Evolutionary conservation across 2,329 filamentous ascomycete species (phyloP).

Genomic region (Penicillium decumbens): DNA sequence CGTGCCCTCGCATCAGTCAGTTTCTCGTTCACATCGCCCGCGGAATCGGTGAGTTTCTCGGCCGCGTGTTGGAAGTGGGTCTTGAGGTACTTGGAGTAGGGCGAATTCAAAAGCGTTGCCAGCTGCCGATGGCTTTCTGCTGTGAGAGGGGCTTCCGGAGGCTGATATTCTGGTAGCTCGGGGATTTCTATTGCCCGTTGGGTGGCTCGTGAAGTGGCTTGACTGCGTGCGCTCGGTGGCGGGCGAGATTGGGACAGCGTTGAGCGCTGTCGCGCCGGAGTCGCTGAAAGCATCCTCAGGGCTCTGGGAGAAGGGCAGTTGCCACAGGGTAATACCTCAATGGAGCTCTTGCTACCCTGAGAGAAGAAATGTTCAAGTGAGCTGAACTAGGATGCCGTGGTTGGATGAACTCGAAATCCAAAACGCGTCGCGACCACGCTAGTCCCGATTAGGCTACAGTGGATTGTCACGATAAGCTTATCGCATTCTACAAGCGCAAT

Average conservation of each 20-base stretch:
- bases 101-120: conserved; percentile 40
- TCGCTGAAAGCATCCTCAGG: conserved; percentile 9
- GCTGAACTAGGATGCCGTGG: not conserved
- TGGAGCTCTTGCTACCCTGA: not conserved
- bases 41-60: conserved; percentile 46
- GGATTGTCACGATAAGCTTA: conserved; percentile 13
- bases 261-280: conserved; percentile 14
- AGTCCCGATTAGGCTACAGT: conserved; percentile 29
- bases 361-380: not conserved
- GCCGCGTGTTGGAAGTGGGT: conserved; percentile 47
- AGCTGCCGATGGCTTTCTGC: conserved; percentile 45
- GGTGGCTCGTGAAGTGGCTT: not conserved
- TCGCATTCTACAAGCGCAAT: conserved; percentile 1
- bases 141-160: conserved; percentile 51
- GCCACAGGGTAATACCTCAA: not conserved
- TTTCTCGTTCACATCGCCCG: conserved; percentile 54
- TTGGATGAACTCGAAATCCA: conserved; percentile 9
- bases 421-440: conserved; percentile 32
- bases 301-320: not conserved
- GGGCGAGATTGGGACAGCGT: conserved; percentile 12
- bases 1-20: conserved; percentile 39
- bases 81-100: conserved; percentile 45
- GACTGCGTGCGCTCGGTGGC: conserved; percentile 9
- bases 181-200: conserved; percentile 1
- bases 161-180: conserved; percentile 50